phyloP scores from a whole-genome alignment of 2,329 filamentous ascomycete genomes.

The Paecilomyces sp. region DNA sequence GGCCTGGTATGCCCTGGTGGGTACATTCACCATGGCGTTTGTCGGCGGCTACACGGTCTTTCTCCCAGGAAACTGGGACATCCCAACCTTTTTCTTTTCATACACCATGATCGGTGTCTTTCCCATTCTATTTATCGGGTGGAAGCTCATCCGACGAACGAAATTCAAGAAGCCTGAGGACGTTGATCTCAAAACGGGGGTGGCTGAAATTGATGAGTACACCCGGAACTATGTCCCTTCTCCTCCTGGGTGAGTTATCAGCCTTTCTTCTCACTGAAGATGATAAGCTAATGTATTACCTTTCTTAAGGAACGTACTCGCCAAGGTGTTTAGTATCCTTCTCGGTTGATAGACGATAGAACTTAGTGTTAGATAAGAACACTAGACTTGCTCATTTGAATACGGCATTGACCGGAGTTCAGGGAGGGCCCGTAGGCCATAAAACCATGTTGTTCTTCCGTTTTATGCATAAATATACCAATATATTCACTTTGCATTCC shows the following conservation, averaged over 20 bases:
- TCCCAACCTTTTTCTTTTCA: constrained; percentile 67
- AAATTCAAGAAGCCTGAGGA: constrained; percentile 50
- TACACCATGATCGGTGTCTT: constrained; percentile 70
- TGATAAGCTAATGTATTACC: constrained; percentile 3
- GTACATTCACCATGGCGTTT: constrained; percentile 64
- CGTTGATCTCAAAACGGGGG: constrained; percentile 55
- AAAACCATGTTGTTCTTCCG: neutral
- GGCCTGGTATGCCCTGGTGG: constrained; percentile 58
- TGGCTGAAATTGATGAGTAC: constrained; percentile 63
- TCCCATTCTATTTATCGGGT: constrained; percentile 60
- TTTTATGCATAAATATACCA: neutral
- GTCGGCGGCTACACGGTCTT: constrained; percentile 73
- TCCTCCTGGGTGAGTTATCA: constrained; percentile 44
- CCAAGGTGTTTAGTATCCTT: constrained; percentile 12
- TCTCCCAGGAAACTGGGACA: constrained; percentile 59
- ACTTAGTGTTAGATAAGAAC: neutral
- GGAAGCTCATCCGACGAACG: constrained; percentile 64
- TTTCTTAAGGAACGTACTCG: constrained; percentile 16
- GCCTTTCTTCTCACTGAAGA: neutral
- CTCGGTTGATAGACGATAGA: neutral
- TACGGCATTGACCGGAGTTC: neutral
- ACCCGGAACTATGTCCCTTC: constrained; percentile 51
- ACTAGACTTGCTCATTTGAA: neutral
- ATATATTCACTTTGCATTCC: neutral
- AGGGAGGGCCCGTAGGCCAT: neutral